Conservation (phyloP, 1,139 yeast species). For the Blastobotrys serpentis region DNA sequence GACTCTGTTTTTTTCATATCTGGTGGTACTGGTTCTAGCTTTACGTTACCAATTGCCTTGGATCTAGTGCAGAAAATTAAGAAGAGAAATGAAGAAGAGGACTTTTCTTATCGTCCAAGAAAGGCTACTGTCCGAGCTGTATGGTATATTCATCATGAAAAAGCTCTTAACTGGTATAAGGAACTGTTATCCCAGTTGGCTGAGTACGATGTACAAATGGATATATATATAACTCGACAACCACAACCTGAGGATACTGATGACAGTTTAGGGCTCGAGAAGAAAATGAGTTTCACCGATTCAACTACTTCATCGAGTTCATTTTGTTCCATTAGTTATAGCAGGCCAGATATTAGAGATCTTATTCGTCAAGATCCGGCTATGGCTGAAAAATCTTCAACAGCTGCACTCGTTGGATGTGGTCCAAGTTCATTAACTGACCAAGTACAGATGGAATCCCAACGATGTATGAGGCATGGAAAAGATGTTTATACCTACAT, state of each 20-base stretch:
- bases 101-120: slow-evolving; percentile 42
- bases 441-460: slow-evolving; percentile 37
- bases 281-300: background rate
- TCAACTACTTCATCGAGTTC: slow-evolving; percentile 1
- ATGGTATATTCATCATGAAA: slow-evolving; percentile 40
- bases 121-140: slow-evolving; percentile 37
- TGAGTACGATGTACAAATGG: slow-evolving; percentile 32
- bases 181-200: slow-evolving; percentile 37
- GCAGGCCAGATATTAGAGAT: slow-evolving; percentile 13
- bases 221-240: slow-evolving; percentile 34
- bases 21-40: slow-evolving; percentile 51
- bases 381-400: slow-evolving; percentile 8
- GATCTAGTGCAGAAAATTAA: slow-evolving; percentile 39
- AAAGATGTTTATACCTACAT: slow-evolving; percentile 26
- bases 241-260: slow-evolving; percentile 26
- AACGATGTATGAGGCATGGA: slow-evolving; percentile 35
- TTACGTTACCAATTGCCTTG: slow-evolving; percentile 48
- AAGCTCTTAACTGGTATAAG: slow-evolving; percentile 43
- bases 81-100: slow-evolving; percentile 25
- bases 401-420: slow-evolving; percentile 43
- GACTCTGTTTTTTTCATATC: slow-evolving; percentile 45
- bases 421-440: slow-evolving; percentile 42
- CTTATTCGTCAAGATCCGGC: slow-evolving; percentile 1
- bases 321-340: slow-evolving; percentile 4
- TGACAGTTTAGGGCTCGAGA: background rate